A percentile compares a stretch with the other conserved stretches of the same genome.
Evolutionary conservation across 371 early-diverging fungal genomes (phyloP).

Genomic region (Parasitella parasitica): DNA sequence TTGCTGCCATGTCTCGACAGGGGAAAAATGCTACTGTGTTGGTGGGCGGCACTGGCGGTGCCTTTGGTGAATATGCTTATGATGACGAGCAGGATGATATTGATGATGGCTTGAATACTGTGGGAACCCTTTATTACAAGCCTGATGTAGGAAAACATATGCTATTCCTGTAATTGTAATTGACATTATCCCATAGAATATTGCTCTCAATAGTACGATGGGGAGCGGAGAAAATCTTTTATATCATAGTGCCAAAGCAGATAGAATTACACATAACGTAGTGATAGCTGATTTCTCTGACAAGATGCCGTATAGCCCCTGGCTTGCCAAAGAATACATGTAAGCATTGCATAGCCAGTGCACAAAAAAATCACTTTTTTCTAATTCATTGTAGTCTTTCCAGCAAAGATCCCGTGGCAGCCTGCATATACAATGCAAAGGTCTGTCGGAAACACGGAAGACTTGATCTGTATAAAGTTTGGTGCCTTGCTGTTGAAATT

Average conservation of each 20-base stretch:
- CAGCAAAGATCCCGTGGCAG: slow-evolving; percentile 52
- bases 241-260: slow-evolving; percentile 42
- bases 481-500: slow-evolving; percentile 71
- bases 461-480: slow-evolving; percentile 63
- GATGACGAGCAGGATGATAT: slow-evolving; percentile 54
- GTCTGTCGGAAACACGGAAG: slow-evolving; percentile 54
- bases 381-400: slow-evolving; percentile 31
- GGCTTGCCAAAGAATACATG: slow-evolving; percentile 58
- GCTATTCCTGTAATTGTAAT: neutral
- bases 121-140: slow-evolving; percentile 42
- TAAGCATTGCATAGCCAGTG: slow-evolving; percentile 14
- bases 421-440: slow-evolving; percentile 65
- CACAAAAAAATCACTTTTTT: neutral
- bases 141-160: slow-evolving; percentile 33
- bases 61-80: slow-evolving; percentile 51
- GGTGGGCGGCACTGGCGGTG: slow-evolving; percentile 43
- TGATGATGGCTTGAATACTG: slow-evolving; percentile 42
- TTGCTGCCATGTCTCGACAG: slow-evolving; percentile 54
- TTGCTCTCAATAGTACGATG: slow-evolving; percentile 31
- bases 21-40: slow-evolving; percentile 48
- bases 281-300: slow-evolving; percentile 45
- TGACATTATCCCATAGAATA: slow-evolving; percentile 20
- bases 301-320: slow-evolving; percentile 54
- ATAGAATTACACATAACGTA: slow-evolving; percentile 44
- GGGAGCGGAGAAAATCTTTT: slow-evolving; percentile 34